Evolutionary conservation across 176 grass and related monocot genomes (phyloP), one percentile per base, ranked within the genome.

Genomic region (Avena atlantica): DNA sequence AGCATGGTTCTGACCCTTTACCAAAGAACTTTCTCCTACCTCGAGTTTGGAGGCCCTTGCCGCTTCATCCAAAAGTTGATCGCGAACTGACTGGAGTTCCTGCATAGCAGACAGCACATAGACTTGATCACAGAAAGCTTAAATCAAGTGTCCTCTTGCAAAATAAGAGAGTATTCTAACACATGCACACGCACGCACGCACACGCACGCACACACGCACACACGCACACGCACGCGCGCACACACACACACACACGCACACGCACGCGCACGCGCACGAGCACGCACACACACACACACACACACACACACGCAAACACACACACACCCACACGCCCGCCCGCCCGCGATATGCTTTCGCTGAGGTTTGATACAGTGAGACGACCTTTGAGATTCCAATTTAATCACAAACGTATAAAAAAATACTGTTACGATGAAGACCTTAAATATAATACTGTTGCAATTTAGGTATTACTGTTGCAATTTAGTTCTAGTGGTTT

Each of bases 21-120:
- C n/a, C 12, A 20, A 61, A 20, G 74, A 44, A 14, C 74, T 62
- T 53, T 23, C 29, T 31, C 44, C 3, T 96, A 99, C 97, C 97
- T 99, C 94, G 27, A 94, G 92, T 81, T 94, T 94, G 78, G 93
- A 94, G 73, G 91, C 90, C 78, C 92, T 96, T 45, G 74, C 79
- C 81, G 91, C 85, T 84, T 97, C 97, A 9, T 82, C 78, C 61
- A 89, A 85, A 78, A 99, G 92, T 85, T 89, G 94, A 85, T 90
- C 74, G 19, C 56, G 90, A 40, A 92, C 77, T 10, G 82, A 94
- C 49, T 92, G 31, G 56, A 97, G 87, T 78, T 99, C 97, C 97
- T 99, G 90, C 80, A 87, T 66, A 87, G 63, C 60, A 91, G 61
- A 81, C 1, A 67, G 21, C 19, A 69, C 74, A 61, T n/a, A 44